phyloP scores from a whole-genome alignment of 345 rosid genomes.

The Diplotaxis tenuifolia region DNA sequence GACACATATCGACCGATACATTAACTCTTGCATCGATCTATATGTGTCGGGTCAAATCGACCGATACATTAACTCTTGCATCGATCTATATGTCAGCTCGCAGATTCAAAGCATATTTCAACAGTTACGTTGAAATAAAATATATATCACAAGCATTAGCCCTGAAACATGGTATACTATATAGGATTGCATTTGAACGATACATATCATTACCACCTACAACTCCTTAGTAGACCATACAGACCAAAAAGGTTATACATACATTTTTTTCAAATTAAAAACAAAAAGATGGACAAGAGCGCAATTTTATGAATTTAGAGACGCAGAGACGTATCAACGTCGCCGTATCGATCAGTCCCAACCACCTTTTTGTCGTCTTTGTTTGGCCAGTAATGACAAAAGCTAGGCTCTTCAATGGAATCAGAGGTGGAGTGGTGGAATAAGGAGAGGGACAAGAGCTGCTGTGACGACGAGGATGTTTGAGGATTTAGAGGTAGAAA shows the following conservation, averaged over 20 bases:
- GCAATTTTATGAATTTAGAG: conserved; percentile 36
- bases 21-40: too few species aligned
- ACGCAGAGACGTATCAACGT: conserved; percentile 75
- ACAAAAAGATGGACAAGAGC: not conserved
- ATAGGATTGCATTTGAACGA: conserved; percentile 31
- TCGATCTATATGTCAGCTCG: too few species aligned
- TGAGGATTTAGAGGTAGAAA: conserved; percentile 40
- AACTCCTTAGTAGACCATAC: conserved; percentile 19
- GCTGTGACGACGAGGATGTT: conserved; percentile 30
- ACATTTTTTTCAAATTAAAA: conserved; percentile 17
- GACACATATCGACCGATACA: too few species aligned
- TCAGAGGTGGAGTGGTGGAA: conserved; percentile 5
- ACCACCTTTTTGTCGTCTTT: conserved; percentile 32
- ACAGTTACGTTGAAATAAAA: not conserved
- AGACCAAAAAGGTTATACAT: conserved; percentile 26
- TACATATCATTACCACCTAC: conserved; percentile 28
- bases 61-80: too few species aligned
- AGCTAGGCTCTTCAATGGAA: conserved; percentile 32
- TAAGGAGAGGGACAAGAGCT: conserved; percentile 38
- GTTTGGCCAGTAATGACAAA: conserved; percentile 35
- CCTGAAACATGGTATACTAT: conserved; percentile 12
- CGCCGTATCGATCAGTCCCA: conserved; percentile 40
- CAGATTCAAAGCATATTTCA: too few species aligned
- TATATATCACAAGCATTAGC: not conserved
- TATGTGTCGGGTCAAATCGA: too few species aligned